A percentile compares a stretch with the other conserved stretches of the same genome.
Conservation (phyloP, 352 stramenopile genomes). For the Phytophthora ohioensis region DNA sequence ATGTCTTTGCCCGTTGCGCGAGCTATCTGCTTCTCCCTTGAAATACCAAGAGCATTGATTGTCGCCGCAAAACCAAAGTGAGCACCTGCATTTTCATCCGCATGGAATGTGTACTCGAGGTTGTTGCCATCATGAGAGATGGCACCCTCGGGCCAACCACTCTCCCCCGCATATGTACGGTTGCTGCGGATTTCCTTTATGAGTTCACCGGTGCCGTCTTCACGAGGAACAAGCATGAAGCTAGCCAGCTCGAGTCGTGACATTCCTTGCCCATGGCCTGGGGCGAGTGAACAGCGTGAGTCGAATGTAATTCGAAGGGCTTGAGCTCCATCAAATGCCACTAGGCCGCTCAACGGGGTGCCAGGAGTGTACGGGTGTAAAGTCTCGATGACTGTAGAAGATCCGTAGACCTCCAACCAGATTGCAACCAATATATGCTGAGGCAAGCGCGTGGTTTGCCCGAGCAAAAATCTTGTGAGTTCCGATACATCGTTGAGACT, state of each 20-base stretch:
- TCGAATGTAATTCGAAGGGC: slow-evolving; percentile 74
- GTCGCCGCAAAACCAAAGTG: slow-evolving; percentile 70
- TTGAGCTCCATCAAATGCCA: slow-evolving; percentile 68
- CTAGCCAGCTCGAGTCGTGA: slow-evolving; percentile 35
- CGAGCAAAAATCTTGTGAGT: slow-evolving; percentile 70
- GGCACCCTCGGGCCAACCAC: slow-evolving; percentile 55
- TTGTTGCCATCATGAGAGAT: slow-evolving; percentile 69
- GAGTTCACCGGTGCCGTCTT: slow-evolving; percentile 9
- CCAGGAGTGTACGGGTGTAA: slow-evolving; percentile 62
- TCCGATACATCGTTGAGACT: slow-evolving; percentile 62
- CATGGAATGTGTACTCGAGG: slow-evolving; percentile 69
- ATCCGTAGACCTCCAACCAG: slow-evolving; percentile 85
- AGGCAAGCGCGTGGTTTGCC: slow-evolving; percentile 53
- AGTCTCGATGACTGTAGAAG: slow-evolving; percentile 65
- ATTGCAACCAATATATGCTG: slow-evolving; percentile 69
- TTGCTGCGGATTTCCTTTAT: slow-evolving; percentile 42
- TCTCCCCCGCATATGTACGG: slow-evolving; percentile 49
- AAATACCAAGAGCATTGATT: slow-evolving; percentile 65
- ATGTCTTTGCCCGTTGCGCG: slow-evolving; percentile 53
- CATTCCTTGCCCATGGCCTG: slow-evolving; percentile 32
- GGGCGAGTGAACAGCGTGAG: slow-evolving; percentile 58
- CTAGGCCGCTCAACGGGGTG: slow-evolving; percentile 35
- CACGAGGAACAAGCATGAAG: slow-evolving; percentile 30
- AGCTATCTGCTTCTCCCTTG: slow-evolving; percentile 71
- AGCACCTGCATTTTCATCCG: slow-evolving; percentile 62